Evolutionary conservation across 805 yeast species (phyloP), one percentile per base, ranked within the genome.

Genomic region (Metschnikowia proteae): DNA sequence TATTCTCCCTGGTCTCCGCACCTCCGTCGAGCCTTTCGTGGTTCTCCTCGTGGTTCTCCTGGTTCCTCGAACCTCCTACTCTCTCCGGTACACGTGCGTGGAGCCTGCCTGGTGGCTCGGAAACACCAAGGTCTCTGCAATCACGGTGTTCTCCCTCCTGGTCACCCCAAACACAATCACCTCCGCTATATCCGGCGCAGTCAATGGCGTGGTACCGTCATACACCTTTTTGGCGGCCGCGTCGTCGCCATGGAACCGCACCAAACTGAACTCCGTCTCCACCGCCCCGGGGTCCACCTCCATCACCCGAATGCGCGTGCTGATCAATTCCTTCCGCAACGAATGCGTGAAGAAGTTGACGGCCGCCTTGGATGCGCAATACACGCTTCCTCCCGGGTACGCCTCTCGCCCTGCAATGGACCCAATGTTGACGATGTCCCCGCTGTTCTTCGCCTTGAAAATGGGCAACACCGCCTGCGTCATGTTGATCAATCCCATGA

Each of bases 261-360:
- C 71, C 34, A 63, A 48, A 17, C 70, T 64, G 47, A 70, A 70
- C 55, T 70, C 75, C 26, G 75, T 70, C 49, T 62, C 62, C 3
- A 70, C 75, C 9, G 71, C 71, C 48, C 75, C 75, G 1, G 74
- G 74, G 49, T 66, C 71, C 23, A 70, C 68, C 57, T 70, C 74
- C 53, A 70, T 49, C 11, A 70, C 71, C 48, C 75, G 60, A 43
- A 70, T 66, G 22, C 54, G 58, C 13, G 74, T 68, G 53, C 57
- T 58, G 47, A 70, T 65, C 50, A 65, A 57, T 51, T 70, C 75
- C 51, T 68, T 68, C 49, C 74, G 61, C 53, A 70, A 67, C 2
- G 69, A 44, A 30, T 60, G 60, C 3, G 72, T 54, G 50, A 70
- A 70, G 42, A 55, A 67, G 31, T 62, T 61, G 17, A 68, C 71